These are phyloP conservation scores for Chlorencoelia australis DNA, from an alignment of 2,329 filamentous ascomycete species.

Conservation along the genomic window DNA sequence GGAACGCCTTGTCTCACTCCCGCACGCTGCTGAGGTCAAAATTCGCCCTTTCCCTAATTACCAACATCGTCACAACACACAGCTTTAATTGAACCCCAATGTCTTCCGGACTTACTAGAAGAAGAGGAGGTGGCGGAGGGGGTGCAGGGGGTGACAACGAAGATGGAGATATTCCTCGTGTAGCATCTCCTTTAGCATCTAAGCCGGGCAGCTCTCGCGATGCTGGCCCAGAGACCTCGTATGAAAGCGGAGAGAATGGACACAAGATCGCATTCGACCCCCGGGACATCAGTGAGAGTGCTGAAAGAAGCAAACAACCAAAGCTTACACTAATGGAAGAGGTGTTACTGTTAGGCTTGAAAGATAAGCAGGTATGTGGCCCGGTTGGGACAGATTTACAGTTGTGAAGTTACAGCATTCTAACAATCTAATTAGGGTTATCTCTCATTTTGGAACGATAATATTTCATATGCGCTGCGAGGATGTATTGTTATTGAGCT, in stretches of 20 bases:
- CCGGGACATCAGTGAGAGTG: slow-evolving; percentile 92
- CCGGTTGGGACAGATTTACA: slow-evolving; percentile 7
- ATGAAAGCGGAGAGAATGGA: slow-evolving; percentile 86
- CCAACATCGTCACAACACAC: slow-evolving; percentile 12
- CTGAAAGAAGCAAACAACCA: slow-evolving; percentile 92
- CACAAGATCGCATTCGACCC: slow-evolving; percentile 99
- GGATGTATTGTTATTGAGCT: slow-evolving; percentile 98
- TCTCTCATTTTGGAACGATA: slow-evolving; percentile 99
- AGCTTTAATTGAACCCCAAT: slow-evolving; percentile 21
- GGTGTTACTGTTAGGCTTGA: slow-evolving; percentile 85
- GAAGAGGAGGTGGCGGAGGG: slow-evolving; percentile 56
- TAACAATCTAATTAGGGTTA: too few relatives aligned
- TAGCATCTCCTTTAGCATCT: slow-evolving; percentile 54
- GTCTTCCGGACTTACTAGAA: slow-evolving; percentile 49
- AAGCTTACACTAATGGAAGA: slow-evolving; percentile 99
- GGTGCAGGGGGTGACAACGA: slow-evolving; percentile 56
- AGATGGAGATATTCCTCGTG: slow-evolving; percentile 53
- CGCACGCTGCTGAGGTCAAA: slow-evolving; percentile 15
- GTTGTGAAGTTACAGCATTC: too few relatives aligned
- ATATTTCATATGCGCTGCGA: slow-evolving; percentile 94
- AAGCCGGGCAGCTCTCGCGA: slow-evolving; percentile 48
- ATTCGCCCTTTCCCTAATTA: slow-evolving; percentile 17
- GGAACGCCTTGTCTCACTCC: slow-evolving; percentile 14
- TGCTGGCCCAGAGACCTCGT: slow-evolving; percentile 66
- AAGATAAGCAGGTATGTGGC: slow-evolving; percentile 85